Base-by-base conservation (phyloP, 306 rosid genomes). In the Senna tora region DNA sequence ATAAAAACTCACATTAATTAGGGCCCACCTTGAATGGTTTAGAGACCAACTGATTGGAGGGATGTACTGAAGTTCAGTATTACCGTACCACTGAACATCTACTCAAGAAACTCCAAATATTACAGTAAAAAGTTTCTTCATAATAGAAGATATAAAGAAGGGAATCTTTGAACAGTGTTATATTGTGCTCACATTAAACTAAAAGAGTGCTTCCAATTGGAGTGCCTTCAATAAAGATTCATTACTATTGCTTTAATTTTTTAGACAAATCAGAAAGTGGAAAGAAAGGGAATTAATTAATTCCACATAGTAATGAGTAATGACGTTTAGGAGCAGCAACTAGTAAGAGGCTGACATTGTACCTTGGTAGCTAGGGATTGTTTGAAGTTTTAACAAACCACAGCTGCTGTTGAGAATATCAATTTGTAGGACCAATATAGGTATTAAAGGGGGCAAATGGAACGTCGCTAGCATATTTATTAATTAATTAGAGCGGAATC, bases 371-470 rank as follows among this genome's bases (percentile, higher is more conserved):
- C n/a, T n/a, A n/a, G n/a, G 30, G 30, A 25, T 25, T 25, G 30
- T 25, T 25, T 25, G 30, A 25, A 25, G 30, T 25, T 25, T 25
- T 25, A 25, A 25, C 2, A 25, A 25, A 25, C 30, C 30, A 25
- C 30, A 25, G 1, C 30, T 3, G 30, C 3, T 25, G 30, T 3
- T 43, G 0, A 13, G 50, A n/a, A 14, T 3, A 43, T 25, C n/a
- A n/a, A n/a, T n/a, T n/a, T 25, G 81, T 69, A 58, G 80, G 75
- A 59, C 71, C 75, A 50, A 49, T 13, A 42, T n/a, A 30, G 32
- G 32, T 59, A 17, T 75, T 66, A 6, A 57, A 54, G 47, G 30
- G 17, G 21, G 25, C n/a, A 22, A 65, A 42, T 42, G 14, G 28
- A 43, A 33, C 50, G 51, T 30, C 38, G 52, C 9, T 46, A 12